phyloP scores from a whole-genome alignment of 2,329 filamentous ascomycete species.

The Penicillium sp. region DNA sequence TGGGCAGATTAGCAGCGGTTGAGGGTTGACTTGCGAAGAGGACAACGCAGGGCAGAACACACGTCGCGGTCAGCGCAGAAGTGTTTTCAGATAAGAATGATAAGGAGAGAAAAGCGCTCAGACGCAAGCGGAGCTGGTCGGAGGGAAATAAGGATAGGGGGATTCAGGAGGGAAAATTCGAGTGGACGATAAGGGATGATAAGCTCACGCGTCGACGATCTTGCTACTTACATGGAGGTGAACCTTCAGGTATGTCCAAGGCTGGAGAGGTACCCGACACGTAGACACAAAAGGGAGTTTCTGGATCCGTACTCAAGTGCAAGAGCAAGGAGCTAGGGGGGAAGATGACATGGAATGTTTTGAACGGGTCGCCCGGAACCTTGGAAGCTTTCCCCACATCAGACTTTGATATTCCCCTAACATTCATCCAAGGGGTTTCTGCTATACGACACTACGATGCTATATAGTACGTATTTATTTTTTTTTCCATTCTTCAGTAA shows the following conservation, averaged over 20 bases:
- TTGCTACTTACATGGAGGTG: neutral
- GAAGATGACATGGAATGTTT: neutral
- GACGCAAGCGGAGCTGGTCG: neutral
- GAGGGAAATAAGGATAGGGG: conserved; percentile 3
- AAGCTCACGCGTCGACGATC: neutral
- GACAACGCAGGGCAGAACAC: neutral
- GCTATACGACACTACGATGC: too few species aligned
- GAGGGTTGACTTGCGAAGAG: conserved; percentile 1
- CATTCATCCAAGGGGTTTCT: too few species aligned
- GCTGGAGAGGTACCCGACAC: neutral
- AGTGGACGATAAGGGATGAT: conserved; percentile 1
- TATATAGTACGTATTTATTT: too few species aligned
- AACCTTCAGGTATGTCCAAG: neutral
- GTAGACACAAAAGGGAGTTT: neutral
- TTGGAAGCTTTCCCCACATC: conserved; percentile 23
- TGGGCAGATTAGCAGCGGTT: neutral
- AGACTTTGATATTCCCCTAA: neutral
- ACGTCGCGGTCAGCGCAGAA: neutral
- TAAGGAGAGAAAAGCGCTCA: conserved; percentile 4
- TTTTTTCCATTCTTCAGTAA: neutral
- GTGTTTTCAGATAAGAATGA: conserved; percentile 3
- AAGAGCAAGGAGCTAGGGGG: neutral
- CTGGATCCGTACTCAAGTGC: neutral
- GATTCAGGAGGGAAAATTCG: conserved; percentile 1
- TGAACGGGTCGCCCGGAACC: conserved; percentile 19